phyloP scores from a whole-genome alignment of 2,329 filamentous ascomycete species.

The Colletotrichum noveboracense region DNA sequence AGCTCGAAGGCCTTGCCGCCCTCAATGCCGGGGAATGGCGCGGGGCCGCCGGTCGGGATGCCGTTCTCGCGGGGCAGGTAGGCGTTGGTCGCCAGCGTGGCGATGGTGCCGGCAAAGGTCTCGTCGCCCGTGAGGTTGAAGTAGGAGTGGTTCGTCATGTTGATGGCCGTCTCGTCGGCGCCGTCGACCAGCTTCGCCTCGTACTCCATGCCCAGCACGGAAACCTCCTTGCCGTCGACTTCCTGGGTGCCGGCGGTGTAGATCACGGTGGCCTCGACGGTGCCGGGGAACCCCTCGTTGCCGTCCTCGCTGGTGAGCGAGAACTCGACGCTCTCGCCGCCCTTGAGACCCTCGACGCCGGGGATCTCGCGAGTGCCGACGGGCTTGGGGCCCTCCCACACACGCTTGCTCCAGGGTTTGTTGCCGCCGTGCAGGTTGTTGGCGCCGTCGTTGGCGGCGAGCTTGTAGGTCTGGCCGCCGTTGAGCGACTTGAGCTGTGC shows the following conservation, averaged over 20 bases:
- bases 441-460: constrained; percentile 77
- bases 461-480: constrained; percentile 65
- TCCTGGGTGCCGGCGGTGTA: constrained; percentile 78
- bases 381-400: constrained; percentile 74
- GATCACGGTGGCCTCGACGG: constrained; percentile 76
- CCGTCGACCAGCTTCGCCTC: constrained; percentile 78
- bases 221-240: constrained; percentile 65
- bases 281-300: constrained; percentile 90
- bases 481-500: constrained; percentile 78
- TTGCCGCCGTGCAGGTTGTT: constrained; percentile 79
- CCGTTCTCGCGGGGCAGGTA: constrained; percentile 79
- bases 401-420: constrained; percentile 80
- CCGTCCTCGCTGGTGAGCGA: constrained; percentile 74
- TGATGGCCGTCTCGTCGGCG: constrained; percentile 88
- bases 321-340: constrained; percentile 72
- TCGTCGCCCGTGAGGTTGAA: constrained; percentile 66
- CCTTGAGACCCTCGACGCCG: constrained; percentile 56
- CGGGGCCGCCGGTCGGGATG: constrained; percentile 76
- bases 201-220: constrained; percentile 85
- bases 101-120: constrained; percentile 61
- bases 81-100: constrained; percentile 68
- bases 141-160: constrained; percentile 94
- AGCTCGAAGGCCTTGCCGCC: constrained; percentile 74
- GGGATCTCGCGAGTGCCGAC: constrained; percentile 57
- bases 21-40: constrained; percentile 68